Conservation (phyloP, 805 yeast species). For the Sugiyamaella qingdaonensis region DNA sequence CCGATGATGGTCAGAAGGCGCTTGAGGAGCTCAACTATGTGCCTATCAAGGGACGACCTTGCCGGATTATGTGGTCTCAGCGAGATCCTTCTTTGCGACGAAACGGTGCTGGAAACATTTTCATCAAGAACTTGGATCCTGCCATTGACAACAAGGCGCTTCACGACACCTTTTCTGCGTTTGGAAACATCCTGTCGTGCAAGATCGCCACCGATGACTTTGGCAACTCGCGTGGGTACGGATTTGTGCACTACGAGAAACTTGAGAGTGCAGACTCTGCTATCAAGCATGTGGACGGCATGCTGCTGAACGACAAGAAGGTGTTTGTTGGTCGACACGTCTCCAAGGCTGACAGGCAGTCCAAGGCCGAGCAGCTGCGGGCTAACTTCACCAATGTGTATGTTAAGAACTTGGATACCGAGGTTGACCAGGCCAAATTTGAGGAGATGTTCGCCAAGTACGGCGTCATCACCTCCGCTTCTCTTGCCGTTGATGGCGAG, state of each 20-base stretch:
- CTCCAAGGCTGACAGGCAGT: conserved; percentile 88
- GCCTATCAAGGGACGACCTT: conserved; percentile 89
- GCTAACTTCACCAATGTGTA: conserved; percentile 94
- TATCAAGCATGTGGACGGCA: conserved; percentile 95
- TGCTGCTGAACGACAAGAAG: conserved; percentile 93
- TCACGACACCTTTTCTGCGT: conserved; percentile 95
- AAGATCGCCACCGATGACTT: conserved; percentile 93
- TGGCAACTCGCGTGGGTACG: conserved; percentile 92
- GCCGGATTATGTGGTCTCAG: conserved; percentile 99
- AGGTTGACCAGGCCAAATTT: conserved; percentile 51
- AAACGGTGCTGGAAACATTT: conserved; percentile 93
- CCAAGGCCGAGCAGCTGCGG: conserved; percentile 83
- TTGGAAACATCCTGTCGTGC: conserved; percentile 93
- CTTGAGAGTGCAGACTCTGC: conserved; percentile 92
- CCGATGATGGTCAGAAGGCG: conserved; percentile 89
- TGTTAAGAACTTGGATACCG: conserved; percentile 81
- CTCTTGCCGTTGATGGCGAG: conserved; percentile 72
- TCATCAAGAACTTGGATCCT: conserved; percentile 97
- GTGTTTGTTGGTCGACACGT: conserved; percentile 94
- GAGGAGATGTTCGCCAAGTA: conserved; percentile 62
- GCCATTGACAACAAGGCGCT: conserved; percentile 98
- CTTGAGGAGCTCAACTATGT: conserved; percentile 93
- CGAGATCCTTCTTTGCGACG: conserved; percentile 95
- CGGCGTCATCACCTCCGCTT: conserved; percentile 82
- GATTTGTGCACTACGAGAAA: conserved; percentile 94